A percentile compares a stretch with the other conserved stretches of the same genome.
phyloP scores from a whole-genome alignment of 2,329 filamentous ascomycete genomes.

The Claviceps paspali region DNA sequence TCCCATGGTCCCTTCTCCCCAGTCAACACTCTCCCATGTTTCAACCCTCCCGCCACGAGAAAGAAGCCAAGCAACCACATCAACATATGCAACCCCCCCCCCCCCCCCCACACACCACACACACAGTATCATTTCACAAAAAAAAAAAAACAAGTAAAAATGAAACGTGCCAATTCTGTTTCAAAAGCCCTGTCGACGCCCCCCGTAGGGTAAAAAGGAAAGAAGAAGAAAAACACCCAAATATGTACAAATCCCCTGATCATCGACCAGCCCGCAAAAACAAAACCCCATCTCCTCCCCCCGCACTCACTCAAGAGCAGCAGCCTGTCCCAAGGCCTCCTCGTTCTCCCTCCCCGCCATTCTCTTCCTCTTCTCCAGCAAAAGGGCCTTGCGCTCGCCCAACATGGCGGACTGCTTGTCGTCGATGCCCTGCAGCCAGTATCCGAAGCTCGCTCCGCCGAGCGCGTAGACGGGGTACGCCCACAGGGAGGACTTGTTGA shows the following conservation, averaged over 20 bases:
- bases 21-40: no score
- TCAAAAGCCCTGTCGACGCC: not conserved
- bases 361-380: slow-evolving; percentile 81
- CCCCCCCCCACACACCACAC: no score
- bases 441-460: slow-evolving; percentile 82
- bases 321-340: not conserved
- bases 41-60: no score
- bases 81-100: no score
- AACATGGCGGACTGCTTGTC: slow-evolving; percentile 64
- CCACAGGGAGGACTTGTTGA: slow-evolving; percentile 73
- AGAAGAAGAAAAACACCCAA: no score
- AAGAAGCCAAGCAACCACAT: no score
- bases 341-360: slow-evolving; percentile 27
- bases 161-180: not conserved
- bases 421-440: slow-evolving; percentile 90
- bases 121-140: not conserved
- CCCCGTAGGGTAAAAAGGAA: no score
- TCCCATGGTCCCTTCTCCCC: no score
- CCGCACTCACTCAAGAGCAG: not conserved
- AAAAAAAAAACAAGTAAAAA: not conserved
- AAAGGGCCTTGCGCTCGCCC: slow-evolving; percentile 57
- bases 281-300: not conserved
- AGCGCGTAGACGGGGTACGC: slow-evolving; percentile 81
- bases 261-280: no score
- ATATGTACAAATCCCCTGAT: no score